phyloP scores from a whole-genome alignment of 2,329 filamentous ascomycete species.

The Eutypa lata region DNA sequence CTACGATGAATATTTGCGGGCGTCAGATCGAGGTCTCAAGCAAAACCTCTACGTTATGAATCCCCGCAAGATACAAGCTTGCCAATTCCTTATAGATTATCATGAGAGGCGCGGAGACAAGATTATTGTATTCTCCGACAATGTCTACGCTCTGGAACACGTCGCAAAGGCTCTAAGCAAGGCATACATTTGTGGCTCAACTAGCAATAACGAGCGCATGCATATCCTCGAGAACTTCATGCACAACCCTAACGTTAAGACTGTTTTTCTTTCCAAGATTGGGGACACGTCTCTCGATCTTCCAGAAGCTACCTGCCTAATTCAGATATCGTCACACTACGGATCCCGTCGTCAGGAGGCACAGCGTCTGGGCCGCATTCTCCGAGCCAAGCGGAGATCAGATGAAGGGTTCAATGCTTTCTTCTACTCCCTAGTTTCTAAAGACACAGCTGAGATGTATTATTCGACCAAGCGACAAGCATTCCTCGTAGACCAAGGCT shows the following conservation, averaged over 20 bases:
- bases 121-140: slow-evolving; percentile 97
- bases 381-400: slow-evolving; percentile 91
- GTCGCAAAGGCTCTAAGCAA: slow-evolving; percentile 84
- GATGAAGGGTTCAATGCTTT: slow-evolving; percentile 99
- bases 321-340: slow-evolving; percentile 97
- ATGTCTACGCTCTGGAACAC: slow-evolving; percentile 84
- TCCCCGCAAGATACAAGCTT: slow-evolving; percentile 92
- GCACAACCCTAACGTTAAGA: slow-evolving; percentile 85
- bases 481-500: slow-evolving; percentile 95
- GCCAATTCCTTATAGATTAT: slow-evolving; percentile 97
- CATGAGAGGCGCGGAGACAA: slow-evolving; percentile 94
- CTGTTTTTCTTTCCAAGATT: slow-evolving; percentile 94
- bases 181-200: slow-evolving; percentile 88
- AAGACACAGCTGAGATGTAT: slow-evolving; percentile 97
- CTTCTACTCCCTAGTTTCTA: slow-evolving; percentile 96
- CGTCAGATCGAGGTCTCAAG: slow-evolving; percentile 29
- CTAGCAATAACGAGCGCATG: slow-evolving; percentile 79
- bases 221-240: slow-evolving; percentile 92
- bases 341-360: slow-evolving; percentile 96
- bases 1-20: slow-evolving; percentile 83
- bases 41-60: slow-evolving; percentile 88
- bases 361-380: slow-evolving; percentile 86
- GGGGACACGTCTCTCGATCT: slow-evolving; percentile 97
- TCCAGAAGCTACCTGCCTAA: slow-evolving; percentile 92
- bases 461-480: slow-evolving; percentile 96